These are phyloP conservation scores for Micractinium conductrix DNA, from an alignment of 139 green algal genomes.

Conservation along the genomic window DNA sequence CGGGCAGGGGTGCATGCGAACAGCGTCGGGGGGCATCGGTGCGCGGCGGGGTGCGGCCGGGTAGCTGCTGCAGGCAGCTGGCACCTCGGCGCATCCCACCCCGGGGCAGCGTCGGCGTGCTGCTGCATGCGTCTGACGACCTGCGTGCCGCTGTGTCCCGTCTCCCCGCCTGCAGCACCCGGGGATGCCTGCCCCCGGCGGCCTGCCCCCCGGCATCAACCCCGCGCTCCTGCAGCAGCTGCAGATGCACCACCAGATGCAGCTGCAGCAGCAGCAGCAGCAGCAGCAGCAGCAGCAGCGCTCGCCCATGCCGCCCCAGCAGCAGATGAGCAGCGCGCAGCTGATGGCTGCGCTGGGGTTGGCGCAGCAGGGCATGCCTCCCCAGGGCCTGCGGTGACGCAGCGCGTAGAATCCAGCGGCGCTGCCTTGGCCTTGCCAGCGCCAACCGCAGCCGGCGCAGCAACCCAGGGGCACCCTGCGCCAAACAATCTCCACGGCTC, in stretches of 20 bases:
- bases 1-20: background rate
- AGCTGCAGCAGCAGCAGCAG: constrained; percentile 14
- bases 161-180: background rate
- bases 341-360: constrained; percentile 22
- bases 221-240: constrained; percentile 9
- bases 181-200: background rate
- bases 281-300: background rate
- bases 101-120: background rate
- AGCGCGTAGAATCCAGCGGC: too few relatives aligned
- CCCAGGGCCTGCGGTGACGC: constrained; percentile 14
- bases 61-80: background rate
- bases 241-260: constrained; percentile 16
- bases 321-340: constrained; percentile 29
- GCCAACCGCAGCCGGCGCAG: too few relatives aligned
- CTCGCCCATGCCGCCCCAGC: background rate
- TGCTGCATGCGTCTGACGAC: background rate
- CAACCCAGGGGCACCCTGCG: too few relatives aligned
- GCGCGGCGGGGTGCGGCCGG: background rate
- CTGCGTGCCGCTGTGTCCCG: background rate
- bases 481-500: too few relatives aligned
- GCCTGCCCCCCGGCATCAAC: constrained; percentile 8
- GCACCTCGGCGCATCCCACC: background rate
- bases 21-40: background rate
- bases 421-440: too few relatives aligned
- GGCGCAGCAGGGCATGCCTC: constrained; percentile 1